Conservation (phyloP, 2,329 filamentous ascomycete genomes). For the Rugonectria rugulosa region DNA sequence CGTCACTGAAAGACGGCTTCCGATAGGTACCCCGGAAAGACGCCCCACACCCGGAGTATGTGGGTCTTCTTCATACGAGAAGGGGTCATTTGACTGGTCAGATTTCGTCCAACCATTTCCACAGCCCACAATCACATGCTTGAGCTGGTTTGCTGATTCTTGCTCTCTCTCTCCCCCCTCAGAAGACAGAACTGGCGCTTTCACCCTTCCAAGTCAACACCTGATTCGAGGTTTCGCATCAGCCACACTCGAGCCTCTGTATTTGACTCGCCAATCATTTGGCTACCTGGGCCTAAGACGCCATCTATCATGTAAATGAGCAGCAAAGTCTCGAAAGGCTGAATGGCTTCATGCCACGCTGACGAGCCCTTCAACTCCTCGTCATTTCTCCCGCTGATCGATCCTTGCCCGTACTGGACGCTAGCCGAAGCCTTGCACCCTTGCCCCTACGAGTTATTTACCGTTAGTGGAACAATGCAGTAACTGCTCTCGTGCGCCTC, state of each 20-base stretch:
- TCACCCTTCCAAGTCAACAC: not conserved
- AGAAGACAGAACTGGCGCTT: not conserved
- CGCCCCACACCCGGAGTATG: slow-evolving; percentile 29
- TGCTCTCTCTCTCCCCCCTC: slow-evolving; percentile 1
- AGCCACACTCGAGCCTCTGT: not conserved
- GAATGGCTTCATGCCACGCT: slow-evolving; percentile 2
- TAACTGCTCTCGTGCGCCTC: slow-evolving; percentile 10
- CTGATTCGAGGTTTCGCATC: not conserved
- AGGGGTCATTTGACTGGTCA: slow-evolving; percentile 7
- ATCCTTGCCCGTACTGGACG: slow-evolving; percentile 1
- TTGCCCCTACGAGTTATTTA: slow-evolving; percentile 17
- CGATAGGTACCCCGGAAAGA: slow-evolving; percentile 35
- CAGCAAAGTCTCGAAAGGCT: not conserved
- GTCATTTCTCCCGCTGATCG: not conserved
- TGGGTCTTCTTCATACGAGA: slow-evolving; percentile 26
- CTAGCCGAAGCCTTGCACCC: slow-evolving; percentile 13
- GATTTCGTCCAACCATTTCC: slow-evolving; percentile 21
- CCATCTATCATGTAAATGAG: slow-evolving; percentile 4
- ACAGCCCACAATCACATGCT: slow-evolving; percentile 24
- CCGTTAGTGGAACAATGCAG: slow-evolving; percentile 15
- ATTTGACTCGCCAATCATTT: slow-evolving; percentile 10
- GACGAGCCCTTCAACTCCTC: not conserved
- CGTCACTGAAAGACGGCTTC: slow-evolving; percentile 34
- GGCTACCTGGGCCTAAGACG: not conserved
- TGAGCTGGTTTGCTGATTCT: not conserved